Conservation (phyloP, 2,329 filamentous ascomycete genomes). For the Purpureocillium takamizusanense region DNA sequence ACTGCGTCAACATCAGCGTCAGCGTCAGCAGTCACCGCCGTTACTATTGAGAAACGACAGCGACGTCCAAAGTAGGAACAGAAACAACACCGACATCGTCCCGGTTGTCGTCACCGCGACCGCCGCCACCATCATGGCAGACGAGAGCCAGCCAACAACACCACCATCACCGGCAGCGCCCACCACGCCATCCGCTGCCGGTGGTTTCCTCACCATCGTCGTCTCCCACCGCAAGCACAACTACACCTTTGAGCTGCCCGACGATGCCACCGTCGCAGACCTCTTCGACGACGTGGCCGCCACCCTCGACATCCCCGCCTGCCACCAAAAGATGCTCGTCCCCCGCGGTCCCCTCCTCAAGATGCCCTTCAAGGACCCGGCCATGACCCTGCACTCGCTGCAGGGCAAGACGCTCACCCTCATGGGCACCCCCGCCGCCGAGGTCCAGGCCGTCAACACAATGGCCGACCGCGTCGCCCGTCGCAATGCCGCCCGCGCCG, state of each 20-base stretch:
- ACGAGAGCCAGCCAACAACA: too few relatives aligned
- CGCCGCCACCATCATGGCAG: too few relatives aligned
- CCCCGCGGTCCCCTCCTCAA: constrained; percentile 58
- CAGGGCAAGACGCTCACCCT: constrained; percentile 53
- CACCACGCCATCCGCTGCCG: too few relatives aligned
- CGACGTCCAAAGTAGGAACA: too few relatives aligned
- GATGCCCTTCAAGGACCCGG: constrained; percentile 51
- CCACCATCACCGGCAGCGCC: too few relatives aligned
- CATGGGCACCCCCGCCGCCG: constrained; percentile 53
- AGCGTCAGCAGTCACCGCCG: too few relatives aligned
- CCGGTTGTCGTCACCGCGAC: too few relatives aligned
- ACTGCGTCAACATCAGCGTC: too few relatives aligned
- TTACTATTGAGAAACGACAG: too few relatives aligned
- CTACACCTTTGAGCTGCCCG: constrained; percentile 33
- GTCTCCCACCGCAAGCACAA: constrained; percentile 37
- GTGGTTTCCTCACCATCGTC: constrained; percentile 29
- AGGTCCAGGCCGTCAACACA: constrained; percentile 45
- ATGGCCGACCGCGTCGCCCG: constrained; percentile 39
- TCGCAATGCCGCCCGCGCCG: constrained; percentile 31
- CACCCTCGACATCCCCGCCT: constrained; percentile 46
- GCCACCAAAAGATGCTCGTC: constrained; percentile 61
- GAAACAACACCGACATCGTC: too few relatives aligned
- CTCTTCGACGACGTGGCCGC: constrained; percentile 50
- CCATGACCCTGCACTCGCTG: constrained; percentile 38
- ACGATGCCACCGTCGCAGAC: constrained; percentile 42